Percentiles rank a stretch among this genome's conserved stretches.
These are phyloP conservation scores for Hordeum marinum DNA, from an alignment of 176 grass and related monocot genomes.

Conservation along the genomic window DNA sequence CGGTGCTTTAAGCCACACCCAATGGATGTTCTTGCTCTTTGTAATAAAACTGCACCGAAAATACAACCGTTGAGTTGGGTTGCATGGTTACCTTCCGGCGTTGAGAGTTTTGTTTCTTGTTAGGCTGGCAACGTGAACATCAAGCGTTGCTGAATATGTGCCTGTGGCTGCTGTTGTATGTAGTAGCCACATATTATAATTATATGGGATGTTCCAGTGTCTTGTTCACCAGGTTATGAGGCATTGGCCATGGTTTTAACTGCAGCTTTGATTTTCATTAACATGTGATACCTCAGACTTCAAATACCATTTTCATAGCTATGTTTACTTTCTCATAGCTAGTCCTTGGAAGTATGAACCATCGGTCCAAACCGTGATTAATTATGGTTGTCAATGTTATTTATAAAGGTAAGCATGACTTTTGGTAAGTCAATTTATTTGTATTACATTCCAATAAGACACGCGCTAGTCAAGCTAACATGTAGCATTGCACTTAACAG, in stretches of 20 bases:
- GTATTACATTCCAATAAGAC: no score
- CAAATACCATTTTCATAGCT: neutral
- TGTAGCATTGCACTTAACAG: no score
- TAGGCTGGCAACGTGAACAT: neutral
- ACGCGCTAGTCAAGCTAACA: no score
- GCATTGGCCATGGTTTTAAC: neutral
- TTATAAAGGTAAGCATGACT: no score
- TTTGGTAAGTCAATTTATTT: no score
- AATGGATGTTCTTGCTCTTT: conserved; percentile 21
- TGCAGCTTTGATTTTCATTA: neutral
- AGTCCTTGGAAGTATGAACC: no score
- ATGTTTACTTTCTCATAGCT: no score
- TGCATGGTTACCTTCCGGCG: conserved; percentile 3
- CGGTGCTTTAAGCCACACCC: conserved; percentile 36
- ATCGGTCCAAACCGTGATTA: neutral
- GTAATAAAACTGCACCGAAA: conserved; percentile 52
- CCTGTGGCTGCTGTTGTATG: neutral
- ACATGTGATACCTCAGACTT: neutral
- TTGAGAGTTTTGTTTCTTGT: neutral
- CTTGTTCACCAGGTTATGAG: neutral
- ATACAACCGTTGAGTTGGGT: conserved; percentile 26
- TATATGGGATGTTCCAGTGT: neutral
- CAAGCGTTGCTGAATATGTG: neutral
- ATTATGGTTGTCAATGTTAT: neutral
- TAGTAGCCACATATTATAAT: neutral